A percentile compares a stretch with the other conserved stretches of the same genome.
Evolutionary conservation across 345 rosid genomes (phyloP).

Genomic region (Moricandia arvensis): DNA sequence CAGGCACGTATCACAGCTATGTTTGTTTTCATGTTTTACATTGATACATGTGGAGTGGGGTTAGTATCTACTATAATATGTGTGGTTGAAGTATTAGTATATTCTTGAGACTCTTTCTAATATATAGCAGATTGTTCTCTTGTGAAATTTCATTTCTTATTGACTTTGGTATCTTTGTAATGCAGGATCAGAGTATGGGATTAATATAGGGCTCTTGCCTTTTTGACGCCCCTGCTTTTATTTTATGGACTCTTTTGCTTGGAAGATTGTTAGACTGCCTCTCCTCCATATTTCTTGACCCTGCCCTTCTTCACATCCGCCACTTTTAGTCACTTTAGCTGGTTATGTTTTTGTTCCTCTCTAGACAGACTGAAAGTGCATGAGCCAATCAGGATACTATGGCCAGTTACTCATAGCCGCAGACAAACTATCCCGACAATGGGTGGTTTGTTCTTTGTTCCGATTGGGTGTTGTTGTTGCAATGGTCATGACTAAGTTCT

Average conservation of each 20-base stretch:
- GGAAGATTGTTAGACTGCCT: constrained; percentile 92
- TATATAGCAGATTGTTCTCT: too few relatives aligned
- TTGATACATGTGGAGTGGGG: too few relatives aligned
- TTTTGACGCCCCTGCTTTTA: constrained; percentile 54
- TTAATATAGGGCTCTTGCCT: constrained; percentile 61
- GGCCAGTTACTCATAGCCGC: constrained; percentile 41
- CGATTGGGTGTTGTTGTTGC: constrained; percentile 79
- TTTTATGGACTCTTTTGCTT: constrained; percentile 76
- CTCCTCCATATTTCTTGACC: constrained; percentile 65
- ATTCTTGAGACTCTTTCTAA: too few relatives aligned
- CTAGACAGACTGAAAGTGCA: constrained; percentile 56
- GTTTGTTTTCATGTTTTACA: too few relatives aligned
- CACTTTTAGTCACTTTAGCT: constrained; percentile 46
- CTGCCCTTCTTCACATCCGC: constrained; percentile 66
- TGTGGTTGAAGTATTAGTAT: too few relatives aligned
- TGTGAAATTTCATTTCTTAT: too few relatives aligned
- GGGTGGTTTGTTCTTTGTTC: constrained; percentile 86
- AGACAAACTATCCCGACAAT: constrained; percentile 70
- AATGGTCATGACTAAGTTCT: constrained; percentile 46
- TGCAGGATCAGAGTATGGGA: constrained; percentile 76
- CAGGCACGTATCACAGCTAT: constrained; percentile 46
- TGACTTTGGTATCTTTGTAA: too few relatives aligned
- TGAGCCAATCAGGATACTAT: constrained; percentile 46
- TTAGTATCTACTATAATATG: too few relatives aligned
- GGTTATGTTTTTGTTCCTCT: constrained; percentile 79